A percentile compares a stretch with the other conserved stretches of the same genome.
Conservation (phyloP, 202 grass and related monocot species). For the Panicum virgatum region DNA sequence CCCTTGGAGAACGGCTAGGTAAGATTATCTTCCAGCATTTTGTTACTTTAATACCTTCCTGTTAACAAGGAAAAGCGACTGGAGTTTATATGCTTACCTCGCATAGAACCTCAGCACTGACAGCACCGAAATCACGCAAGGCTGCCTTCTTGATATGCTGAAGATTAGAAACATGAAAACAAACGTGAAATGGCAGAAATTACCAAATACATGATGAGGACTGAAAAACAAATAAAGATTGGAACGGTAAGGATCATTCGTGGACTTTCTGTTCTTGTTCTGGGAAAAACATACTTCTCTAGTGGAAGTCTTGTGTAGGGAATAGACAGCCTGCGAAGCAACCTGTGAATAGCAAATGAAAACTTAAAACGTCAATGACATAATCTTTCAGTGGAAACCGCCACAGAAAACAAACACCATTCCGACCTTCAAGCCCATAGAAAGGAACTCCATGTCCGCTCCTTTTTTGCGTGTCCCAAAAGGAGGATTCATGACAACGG, state of each 20-base stretch:
- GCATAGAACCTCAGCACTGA: slow-evolving; percentile 68
- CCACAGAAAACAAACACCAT: neutral
- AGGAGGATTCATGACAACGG: slow-evolving; percentile 97
- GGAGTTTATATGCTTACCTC: slow-evolving; percentile 49
- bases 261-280: neutral
- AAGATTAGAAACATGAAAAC: slow-evolving; percentile 13
- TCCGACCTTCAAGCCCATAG: slow-evolving; percentile 77
- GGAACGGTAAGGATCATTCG: neutral
- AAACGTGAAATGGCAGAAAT: neutral
- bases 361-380: neutral
- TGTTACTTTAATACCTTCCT: neutral
- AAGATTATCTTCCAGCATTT: neutral
- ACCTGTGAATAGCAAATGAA: slow-evolving; percentile 54
- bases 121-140: slow-evolving; percentile 51
- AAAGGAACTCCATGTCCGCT: slow-evolving; percentile 86
- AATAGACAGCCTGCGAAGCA: slow-evolving; percentile 81
- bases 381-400: neutral
- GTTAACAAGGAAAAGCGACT: neutral
- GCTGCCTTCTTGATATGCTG: slow-evolving; percentile 78
- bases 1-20: neutral
- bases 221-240: neutral
- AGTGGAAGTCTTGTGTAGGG: slow-evolving; percentile 92
- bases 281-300: slow-evolving; percentile 70
- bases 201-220: neutral
- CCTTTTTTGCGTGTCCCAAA: slow-evolving; percentile 86